Percentiles rank a stretch among this genome's conserved stretches.
These are phyloP conservation scores for Syzygium malaccense DNA, from an alignment of 441 rosid genomes.

Conservation along the genomic window DNA sequence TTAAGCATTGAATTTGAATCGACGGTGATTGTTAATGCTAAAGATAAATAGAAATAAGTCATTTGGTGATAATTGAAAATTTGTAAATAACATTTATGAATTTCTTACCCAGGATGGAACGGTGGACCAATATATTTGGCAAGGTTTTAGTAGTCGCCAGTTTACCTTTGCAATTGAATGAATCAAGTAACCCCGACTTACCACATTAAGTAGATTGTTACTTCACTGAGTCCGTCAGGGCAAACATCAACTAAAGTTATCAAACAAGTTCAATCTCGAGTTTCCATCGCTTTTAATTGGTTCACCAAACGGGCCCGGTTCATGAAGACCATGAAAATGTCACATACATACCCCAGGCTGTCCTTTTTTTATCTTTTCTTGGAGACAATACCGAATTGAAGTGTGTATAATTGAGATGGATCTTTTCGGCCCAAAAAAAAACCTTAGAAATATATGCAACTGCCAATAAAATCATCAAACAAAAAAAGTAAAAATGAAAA, in stretches of 20 bases:
- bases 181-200: not conserved
- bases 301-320: not conserved
- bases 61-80: not conserved
- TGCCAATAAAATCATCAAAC: not conserved
- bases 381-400: not conserved
- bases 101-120: not conserved
- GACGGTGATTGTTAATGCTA: not conserved
- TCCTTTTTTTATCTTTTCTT: too few relatives aligned
- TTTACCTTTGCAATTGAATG: not conserved
- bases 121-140: not conserved
- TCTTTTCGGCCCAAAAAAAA: not conserved
- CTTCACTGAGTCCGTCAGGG: not conserved
- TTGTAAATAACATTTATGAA: not conserved
- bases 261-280: not conserved
- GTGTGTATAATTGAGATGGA: not conserved
- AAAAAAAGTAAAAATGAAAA: not conserved
- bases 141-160: not conserved
- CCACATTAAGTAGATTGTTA: not conserved
- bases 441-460: not conserved
- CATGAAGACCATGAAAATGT: not conserved
- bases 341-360: too few relatives aligned
- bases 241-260: not conserved
- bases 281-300: not conserved
- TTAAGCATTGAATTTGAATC: not conserved
- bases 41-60: not conserved